Percentiles rank a stretch among this genome's conserved stretches.
phyloP scores from a whole-genome alignment of 1,284 basidiomycete species.

The Limonomyces culmigenus region DNA sequence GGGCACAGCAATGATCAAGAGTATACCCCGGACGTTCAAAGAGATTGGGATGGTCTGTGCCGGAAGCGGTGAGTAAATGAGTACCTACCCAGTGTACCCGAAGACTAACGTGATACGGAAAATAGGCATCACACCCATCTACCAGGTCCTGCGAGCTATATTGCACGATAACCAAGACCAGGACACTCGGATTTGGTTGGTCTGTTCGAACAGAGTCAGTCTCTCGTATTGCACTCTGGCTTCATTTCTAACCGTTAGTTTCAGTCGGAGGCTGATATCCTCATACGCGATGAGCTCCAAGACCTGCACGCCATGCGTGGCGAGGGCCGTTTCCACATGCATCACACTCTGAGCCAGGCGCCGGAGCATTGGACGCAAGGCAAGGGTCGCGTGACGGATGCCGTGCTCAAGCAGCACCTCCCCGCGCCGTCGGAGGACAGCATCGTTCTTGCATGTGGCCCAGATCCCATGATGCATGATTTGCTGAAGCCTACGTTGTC shows the following conservation, averaged over 20 bases:
- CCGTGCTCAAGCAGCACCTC: conserved; percentile 23
- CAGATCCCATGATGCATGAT: conserved; percentile 22
- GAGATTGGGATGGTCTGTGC: conserved; percentile 43
- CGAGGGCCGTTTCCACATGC: conserved; percentile 22
- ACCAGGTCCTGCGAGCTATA: conserved; percentile 34
- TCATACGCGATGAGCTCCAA: conserved; percentile 35
- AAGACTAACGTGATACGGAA: neutral
- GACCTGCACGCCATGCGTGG: conserved; percentile 16
- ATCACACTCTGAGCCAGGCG: conserved; percentile 24
- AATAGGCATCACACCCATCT: conserved; percentile 45
- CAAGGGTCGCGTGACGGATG: conserved; percentile 23
- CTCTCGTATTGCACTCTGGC: neutral
- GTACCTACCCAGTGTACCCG: neutral
- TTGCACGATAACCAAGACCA: conserved; percentile 22
- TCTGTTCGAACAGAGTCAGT: conserved; percentile 19
- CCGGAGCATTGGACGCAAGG: conserved; percentile 23
- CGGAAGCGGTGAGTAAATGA: conserved; percentile 24
- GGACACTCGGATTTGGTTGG: conserved; percentile 28
- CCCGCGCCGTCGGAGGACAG: conserved; percentile 21
- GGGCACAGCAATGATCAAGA: conserved; percentile 22
- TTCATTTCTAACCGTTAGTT: neutral
- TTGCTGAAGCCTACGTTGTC: conserved; percentile 12
- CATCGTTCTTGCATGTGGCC: conserved; percentile 36
- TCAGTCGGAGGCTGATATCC: conserved; percentile 32
- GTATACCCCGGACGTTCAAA: conserved; percentile 18